Base-by-base conservation (phyloP, 768 basidiomycete genomes). In the Tylopilus sp. region DNA sequence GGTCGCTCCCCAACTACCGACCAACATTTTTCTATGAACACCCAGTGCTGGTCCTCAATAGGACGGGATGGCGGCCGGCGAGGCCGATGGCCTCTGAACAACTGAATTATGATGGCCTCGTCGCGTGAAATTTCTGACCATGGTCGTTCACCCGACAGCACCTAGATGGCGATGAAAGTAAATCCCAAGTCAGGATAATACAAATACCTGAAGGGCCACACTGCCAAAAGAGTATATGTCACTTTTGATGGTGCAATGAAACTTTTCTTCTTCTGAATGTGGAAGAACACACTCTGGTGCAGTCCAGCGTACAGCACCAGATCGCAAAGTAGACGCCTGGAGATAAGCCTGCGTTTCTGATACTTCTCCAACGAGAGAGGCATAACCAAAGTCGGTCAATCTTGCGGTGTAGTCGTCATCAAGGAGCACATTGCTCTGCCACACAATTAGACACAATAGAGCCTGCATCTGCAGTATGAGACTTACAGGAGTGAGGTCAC, bases 401-500 rank as follows among this genome's bases (percentile, higher is more conserved):
- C 40, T 40, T 28, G 51, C 36, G 6, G 40, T 42, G 10, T 36
- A 17, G 15, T 40, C 9, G 31, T 48, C 52, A 11, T 58, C 46
- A 11, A 55, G 25, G 30, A 54, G 51, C 6, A 58, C 39, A 6
- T 48, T 50, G 28, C 44, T 51, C 57, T 55, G 18, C 21, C 17
- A 47, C 13, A 18, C 4, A 38, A n/a, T 46, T 6, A 48, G 55
- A 11, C 20, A 39, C 9, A 38, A 40, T 21, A 35, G 20, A n/a
- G 40, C 7, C 12, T 15, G 22, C 6, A 2, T 30, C 15, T 28
- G 15, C 8, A n/a, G n/a, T n/a, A n/a, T n/a, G n/a, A 38, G 35
- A 46, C 55, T 2, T 42, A 52, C 57, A 6, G 33, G 30, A 43
- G 40, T 38, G 25, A 58, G 56, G 40, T 58, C 42, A 13, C 51